Base-by-base conservation (phyloP, 2,329 filamentous ascomycete genomes). In the Thelonectria blattea region DNA sequence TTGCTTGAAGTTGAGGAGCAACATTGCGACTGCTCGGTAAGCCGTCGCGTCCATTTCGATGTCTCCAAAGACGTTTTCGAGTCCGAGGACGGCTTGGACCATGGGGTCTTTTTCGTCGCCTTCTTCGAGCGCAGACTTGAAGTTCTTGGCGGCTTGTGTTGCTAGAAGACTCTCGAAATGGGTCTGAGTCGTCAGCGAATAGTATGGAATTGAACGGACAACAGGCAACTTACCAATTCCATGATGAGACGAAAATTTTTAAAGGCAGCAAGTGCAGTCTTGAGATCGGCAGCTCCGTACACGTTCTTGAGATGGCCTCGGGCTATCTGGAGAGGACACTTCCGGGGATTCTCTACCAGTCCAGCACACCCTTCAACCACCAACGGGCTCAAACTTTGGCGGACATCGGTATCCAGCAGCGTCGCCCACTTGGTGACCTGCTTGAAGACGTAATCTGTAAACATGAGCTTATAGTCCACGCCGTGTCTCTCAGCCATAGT, bases 41-140 rank as follows among this genome's bases (percentile, higher is more conserved):
- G 63, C 63, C 2, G 48, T 55, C 1, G 62, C 52, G 8, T 65
- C 57, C 41, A 61, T 32, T 4, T 64, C 24, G 5, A 69, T 27
- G 4, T 72, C 65, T 4, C 49, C 49, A 20, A 73, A 71, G 1
- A 73, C 58, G 1, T 54, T 53, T 12, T 64, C 47, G 1, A 73
- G 43, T 1, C 67, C 71, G 0, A 72, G 51, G 7, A 61, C 55
- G 3, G 45, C 63, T 12, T 52, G 61, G 11, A 17, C 47, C 1
- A 68, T 46, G 0, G 46, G 37, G 1, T 55, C 57, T 2, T 64
- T 27, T 3, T 50, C 43, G 2, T 41, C 18, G 14, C 41, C 22
- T 12, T 61, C 24, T 1, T 45, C 59, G 5, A 41, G 9, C 0
- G 47, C 15, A 2, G 22, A 56, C 10, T 49, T 43, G 39, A 69